These are phyloP conservation scores for Oxytropis ochrocephala DNA, from an alignment of 306 rosid species.

Conservation along the genomic window DNA sequence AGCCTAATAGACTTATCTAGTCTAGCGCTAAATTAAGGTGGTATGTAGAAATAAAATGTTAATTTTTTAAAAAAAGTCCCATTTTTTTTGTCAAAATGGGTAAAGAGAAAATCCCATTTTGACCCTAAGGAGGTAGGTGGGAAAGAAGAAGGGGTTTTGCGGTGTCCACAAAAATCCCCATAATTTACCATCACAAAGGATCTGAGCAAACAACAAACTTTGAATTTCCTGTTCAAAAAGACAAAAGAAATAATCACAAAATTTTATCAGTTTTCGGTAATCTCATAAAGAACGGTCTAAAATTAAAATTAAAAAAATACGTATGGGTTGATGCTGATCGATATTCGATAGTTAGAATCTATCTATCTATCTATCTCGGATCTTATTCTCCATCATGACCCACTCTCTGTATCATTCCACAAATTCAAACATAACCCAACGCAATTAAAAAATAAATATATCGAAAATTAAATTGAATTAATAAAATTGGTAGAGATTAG, in stretches of 20 bases:
- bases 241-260: conserved; percentile 33
- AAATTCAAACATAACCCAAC: conserved; percentile 17
- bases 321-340: neutral
- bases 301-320: neutral
- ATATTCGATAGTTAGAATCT: conserved; percentile 13
- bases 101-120: neutral
- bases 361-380: conserved; percentile 4
- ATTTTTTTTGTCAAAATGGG: too few relatives aligned
- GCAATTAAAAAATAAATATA: neutral
- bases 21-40: neutral
- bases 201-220: conserved; percentile 58
- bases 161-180: conserved; percentile 30
- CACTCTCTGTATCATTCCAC: conserved; percentile 25
- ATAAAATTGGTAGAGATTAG: neutral
- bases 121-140: neutral
- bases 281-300: conserved; percentile 12
- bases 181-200: conserved; percentile 51
- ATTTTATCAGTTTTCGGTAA: conserved; percentile 48
- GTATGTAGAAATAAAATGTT: too few relatives aligned
- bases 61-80: too few relatives aligned
- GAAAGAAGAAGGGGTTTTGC: conserved; percentile 33
- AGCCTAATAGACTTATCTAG: too few relatives aligned
- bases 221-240: conserved; percentile 43
- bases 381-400: conserved; percentile 30
- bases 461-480: neutral